Evolutionary conservation across 2,329 filamentous ascomycete species (phyloP).

Genomic region (Sporothrix pallida): DNA sequence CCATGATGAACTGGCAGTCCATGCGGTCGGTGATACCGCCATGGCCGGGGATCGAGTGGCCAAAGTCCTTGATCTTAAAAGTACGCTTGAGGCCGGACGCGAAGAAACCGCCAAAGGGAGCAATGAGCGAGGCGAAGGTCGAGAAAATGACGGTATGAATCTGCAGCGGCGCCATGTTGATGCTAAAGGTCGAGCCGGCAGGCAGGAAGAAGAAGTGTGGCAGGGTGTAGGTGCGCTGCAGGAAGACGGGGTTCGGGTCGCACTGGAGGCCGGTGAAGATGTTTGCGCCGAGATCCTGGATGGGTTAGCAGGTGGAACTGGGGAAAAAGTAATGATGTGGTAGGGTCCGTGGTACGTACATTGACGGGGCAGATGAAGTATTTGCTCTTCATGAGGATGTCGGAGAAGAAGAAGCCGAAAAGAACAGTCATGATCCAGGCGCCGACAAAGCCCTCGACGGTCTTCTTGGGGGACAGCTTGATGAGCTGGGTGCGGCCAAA

Average conservation of each 20-base stretch:
- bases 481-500: conserved; percentile 97
- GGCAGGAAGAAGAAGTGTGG: conserved; percentile 74
- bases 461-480: conserved; percentile 98
- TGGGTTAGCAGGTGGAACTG: not conserved
- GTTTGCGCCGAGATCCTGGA: conserved; percentile 84
- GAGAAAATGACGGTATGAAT: conserved; percentile 89
- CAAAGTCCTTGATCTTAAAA: conserved; percentile 99
- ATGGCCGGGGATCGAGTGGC: conserved; percentile 95
- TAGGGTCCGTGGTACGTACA: conserved; percentile 50
- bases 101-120: conserved; percentile 97
- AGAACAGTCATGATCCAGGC: conserved; percentile 95
- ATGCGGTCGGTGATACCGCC: conserved; percentile 98
- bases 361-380: conserved; percentile 99
- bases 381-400: conserved; percentile 84
- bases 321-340: too few species aligned
- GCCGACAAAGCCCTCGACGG: conserved; percentile 94
- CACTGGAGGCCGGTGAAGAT: conserved; percentile 90
- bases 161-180: conserved; percentile 86
- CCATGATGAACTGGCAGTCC: conserved; percentile 99
- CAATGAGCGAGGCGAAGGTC: conserved; percentile 94
- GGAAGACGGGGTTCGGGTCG: conserved; percentile 88
- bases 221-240: conserved; percentile 74
- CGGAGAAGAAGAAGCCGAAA: conserved; percentile 81
- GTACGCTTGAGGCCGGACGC: conserved; percentile 96
- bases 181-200: conserved; percentile 61